These are phyloP conservation scores for Whalleya microplaca DNA, from an alignment of 2,329 filamentous ascomycete species.

Conservation along the genomic window DNA sequence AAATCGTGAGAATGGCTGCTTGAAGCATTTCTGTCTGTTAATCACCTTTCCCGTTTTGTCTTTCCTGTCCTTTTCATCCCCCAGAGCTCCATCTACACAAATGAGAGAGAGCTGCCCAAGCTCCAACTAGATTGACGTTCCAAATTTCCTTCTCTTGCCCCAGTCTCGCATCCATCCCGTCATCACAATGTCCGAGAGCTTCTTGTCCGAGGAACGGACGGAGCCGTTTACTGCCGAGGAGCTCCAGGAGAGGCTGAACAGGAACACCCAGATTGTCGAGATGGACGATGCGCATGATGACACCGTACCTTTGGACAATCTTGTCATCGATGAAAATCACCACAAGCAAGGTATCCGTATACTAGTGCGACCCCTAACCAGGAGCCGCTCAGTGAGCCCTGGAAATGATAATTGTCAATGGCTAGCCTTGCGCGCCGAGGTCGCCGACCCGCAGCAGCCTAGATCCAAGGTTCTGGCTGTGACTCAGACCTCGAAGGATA, in stretches of 20 bases:
- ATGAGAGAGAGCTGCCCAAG: constrained; percentile 5
- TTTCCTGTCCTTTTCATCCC: constrained; percentile 17
- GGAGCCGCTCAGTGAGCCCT: constrained; percentile 58
- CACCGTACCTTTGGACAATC: constrained; percentile 57
- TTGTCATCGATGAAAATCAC: constrained; percentile 55
- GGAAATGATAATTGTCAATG: constrained; percentile 61
- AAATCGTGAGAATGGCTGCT: constrained; percentile 19
- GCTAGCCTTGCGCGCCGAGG: constrained; percentile 59
- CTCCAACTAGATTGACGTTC: constrained; percentile 10
- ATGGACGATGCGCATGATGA: constrained; percentile 43
- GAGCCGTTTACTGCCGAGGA: constrained; percentile 63
- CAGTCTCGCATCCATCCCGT: constrained; percentile 16
- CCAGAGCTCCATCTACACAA: constrained; percentile 11
- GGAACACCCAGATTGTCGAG: constrained; percentile 50
- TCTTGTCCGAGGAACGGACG: constrained; percentile 55
- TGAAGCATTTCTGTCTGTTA: constrained; percentile 17
- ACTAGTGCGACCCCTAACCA: constrained; percentile 57
- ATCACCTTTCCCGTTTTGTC: constrained; percentile 12
- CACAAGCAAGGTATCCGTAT: constrained; percentile 61
- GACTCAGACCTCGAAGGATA: constrained; percentile 62
- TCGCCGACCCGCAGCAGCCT: constrained; percentile 54
- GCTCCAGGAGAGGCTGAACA: constrained; percentile 52
- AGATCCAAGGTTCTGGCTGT: constrained; percentile 62
- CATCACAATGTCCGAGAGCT: constrained; percentile 51
- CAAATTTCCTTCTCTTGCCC: constrained; percentile 1